phyloP scores from a whole-genome alignment of 306 rosid species.

The Pyrus betulifolia region DNA sequence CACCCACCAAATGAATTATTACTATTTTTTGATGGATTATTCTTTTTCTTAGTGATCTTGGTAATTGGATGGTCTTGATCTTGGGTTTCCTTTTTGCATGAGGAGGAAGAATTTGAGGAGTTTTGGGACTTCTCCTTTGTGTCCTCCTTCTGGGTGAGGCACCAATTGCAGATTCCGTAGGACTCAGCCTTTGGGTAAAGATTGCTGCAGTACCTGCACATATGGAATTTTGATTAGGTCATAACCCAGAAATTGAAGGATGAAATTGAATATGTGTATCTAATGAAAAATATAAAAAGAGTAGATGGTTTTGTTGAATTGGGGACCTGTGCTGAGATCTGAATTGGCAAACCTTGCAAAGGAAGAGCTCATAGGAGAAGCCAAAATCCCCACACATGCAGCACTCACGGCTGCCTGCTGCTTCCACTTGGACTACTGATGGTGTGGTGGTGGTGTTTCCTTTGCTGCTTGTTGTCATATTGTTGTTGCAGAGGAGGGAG shows the following conservation, averaged over 20 bases:
- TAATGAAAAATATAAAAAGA: neutral
- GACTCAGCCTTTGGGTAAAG: conserved; percentile 58
- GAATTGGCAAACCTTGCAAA: conserved; percentile 75
- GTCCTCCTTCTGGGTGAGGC: conserved; percentile 54
- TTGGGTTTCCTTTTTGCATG: conserved; percentile 22
- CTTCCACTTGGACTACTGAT: neutral
- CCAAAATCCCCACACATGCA: conserved; percentile 98
- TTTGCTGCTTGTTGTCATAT: conserved; percentile 40
- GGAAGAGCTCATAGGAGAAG: conserved; percentile 77
- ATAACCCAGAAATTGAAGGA: neutral
- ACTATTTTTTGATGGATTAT: neutral
- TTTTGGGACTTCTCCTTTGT: conserved; percentile 53
- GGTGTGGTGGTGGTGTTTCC: neutral
- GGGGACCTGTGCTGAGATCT: conserved; percentile 92
- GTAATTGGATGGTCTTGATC: neutral
- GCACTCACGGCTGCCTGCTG: conserved; percentile 48
- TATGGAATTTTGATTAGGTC: too few species aligned
- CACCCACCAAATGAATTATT: neutral
- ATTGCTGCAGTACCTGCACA: conserved; percentile 77
- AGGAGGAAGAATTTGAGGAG: conserved; percentile 70
- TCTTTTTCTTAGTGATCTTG: conserved; percentile 17
- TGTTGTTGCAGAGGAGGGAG: neutral
- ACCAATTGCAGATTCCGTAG: conserved; percentile 76
- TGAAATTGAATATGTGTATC: neutral
- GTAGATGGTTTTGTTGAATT: neutral